These are phyloP conservation scores for Penicillium crustosum DNA, from an alignment of 2,329 filamentous ascomycete genomes.

Conservation along the genomic window DNA sequence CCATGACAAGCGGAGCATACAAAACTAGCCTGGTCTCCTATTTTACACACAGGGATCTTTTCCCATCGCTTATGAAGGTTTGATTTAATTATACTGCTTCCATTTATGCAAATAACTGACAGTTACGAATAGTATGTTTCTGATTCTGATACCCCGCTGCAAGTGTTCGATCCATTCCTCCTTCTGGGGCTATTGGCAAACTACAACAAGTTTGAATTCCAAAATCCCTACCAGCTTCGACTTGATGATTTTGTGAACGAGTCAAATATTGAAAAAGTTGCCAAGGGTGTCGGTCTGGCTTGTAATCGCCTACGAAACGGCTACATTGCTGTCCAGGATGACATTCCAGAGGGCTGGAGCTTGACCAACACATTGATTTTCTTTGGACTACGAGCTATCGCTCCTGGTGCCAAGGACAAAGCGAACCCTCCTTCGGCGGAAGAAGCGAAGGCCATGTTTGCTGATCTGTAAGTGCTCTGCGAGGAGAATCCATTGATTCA, in stretches of 20 bases:
- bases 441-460: slow-evolving; percentile 78
- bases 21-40: slow-evolving; percentile 93
- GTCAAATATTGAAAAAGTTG: slow-evolving; percentile 76
- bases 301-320: slow-evolving; percentile 67
- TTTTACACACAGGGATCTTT: slow-evolving; percentile 90
- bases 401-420: slow-evolving; percentile 64
- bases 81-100: slow-evolving; percentile 13
- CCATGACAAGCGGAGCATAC: slow-evolving; percentile 89
- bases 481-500: slow-evolving; percentile 13
- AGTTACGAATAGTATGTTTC: slow-evolving; percentile 67
- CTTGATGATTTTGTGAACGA: slow-evolving; percentile 97
- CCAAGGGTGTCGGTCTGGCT: slow-evolving; percentile 70
- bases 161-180: slow-evolving; percentile 72
- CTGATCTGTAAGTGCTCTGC: slow-evolving; percentile 59
- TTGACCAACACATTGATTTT: slow-evolving; percentile 76
- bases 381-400: slow-evolving; percentile 77
- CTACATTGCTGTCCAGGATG: slow-evolving; percentile 85
- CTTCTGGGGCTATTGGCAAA: slow-evolving; percentile 86
- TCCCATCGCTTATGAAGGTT: slow-evolving; percentile 93
- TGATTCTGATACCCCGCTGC: slow-evolving; percentile 66
- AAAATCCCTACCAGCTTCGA: slow-evolving; percentile 90
- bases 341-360: slow-evolving; percentile 86
- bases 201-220: slow-evolving; percentile 99
- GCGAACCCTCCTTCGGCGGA: slow-evolving; percentile 67
- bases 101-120: not conserved